Evolutionary conservation across 2,329 filamentous ascomycete genomes (phyloP), one percentile per base, ranked within the genome.

Genomic region (Trichoderma sp.): DNA sequence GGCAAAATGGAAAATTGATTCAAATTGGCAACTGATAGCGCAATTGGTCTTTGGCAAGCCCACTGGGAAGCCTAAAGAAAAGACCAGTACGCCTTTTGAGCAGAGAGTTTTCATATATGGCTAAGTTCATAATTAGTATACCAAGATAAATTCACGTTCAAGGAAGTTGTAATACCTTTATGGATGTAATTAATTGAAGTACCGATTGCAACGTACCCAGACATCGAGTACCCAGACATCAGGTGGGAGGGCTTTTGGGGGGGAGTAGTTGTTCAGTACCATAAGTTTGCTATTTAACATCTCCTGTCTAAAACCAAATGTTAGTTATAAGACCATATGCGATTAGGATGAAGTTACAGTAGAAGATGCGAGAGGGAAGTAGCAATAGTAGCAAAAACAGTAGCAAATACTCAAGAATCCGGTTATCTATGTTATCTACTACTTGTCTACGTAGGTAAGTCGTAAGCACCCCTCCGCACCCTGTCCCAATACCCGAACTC

Each of bases 191-290:
- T 18, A 0, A 18, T 8, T 43, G 36, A 18, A 18, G 15, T 43
- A 43, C 3, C 36, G 15, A 43, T 43, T 8, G 36, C 2, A 43
- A 43, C 6, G 15, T 43, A 18, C 6, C 15, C 2, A 39, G 15
- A 39, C 15, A 39, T 39, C 14, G 1, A 18, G 32, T 34, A 14
- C 11, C 32, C 12, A 34, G 32, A 34, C 4, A 34, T 34, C 4
- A 14, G 4, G 12, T 14, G 32, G 32, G 11, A 0, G 32, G 2
- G 12, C 34, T 36, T 3, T 39, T 7, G 18, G 0, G 7, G 0
- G 18, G 36, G 6, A 18, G 34, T 36, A 14, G 34, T 36, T 36
- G 2, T 14, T 14, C 12, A 36, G 34, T 5, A 36, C 15, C 15
- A 39, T 39, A 39, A 15, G 14, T 39, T 15, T 39, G 36, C 36